Percentiles rank a stretch among this genome's conserved stretches.
These are phyloP conservation scores for Saccharomycopsis sp. DNA, from an alignment of 805 yeast species.

Conservation along the genomic window DNA sequence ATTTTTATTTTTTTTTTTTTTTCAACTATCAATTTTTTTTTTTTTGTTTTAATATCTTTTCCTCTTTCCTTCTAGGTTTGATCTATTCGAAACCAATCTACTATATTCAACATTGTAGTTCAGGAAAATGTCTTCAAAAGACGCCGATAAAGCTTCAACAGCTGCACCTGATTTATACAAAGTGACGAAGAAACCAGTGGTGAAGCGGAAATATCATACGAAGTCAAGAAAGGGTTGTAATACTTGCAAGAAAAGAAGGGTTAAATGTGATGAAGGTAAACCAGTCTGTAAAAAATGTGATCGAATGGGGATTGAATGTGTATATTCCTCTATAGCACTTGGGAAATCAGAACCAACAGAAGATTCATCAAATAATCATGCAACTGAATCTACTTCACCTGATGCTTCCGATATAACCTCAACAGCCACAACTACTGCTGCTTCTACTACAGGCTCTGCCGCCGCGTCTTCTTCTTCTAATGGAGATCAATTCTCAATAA, in stretches of 20 bases:
- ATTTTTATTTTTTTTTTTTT: no score
- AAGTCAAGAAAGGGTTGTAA: constrained; percentile 86
- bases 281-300: constrained; percentile 77
- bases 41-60: no score
- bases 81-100: no score
- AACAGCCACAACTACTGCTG: not conserved
- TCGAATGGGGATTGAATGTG: constrained; percentile 73
- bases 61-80: no score
- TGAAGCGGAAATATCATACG: constrained; percentile 81
- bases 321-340: constrained; percentile 34
- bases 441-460: not conserved
- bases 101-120: not conserved
- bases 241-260: constrained; percentile 83
- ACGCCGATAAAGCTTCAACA: not conserved
- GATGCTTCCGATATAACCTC: not conserved
- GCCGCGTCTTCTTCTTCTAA: not conserved
- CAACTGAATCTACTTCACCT: not conserved
- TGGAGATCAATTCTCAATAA: not conserved
- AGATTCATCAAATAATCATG: not conserved
- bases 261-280: constrained; percentile 83
- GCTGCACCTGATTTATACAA: no score
- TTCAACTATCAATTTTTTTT: no score
- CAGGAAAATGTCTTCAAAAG: not conserved
- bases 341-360: constrained; percentile 2
- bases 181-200: constrained; percentile 26